phyloP scores from a whole-genome alignment of 2,329 filamentous ascomycete genomes.

The Aureobasidium sp. region DNA sequence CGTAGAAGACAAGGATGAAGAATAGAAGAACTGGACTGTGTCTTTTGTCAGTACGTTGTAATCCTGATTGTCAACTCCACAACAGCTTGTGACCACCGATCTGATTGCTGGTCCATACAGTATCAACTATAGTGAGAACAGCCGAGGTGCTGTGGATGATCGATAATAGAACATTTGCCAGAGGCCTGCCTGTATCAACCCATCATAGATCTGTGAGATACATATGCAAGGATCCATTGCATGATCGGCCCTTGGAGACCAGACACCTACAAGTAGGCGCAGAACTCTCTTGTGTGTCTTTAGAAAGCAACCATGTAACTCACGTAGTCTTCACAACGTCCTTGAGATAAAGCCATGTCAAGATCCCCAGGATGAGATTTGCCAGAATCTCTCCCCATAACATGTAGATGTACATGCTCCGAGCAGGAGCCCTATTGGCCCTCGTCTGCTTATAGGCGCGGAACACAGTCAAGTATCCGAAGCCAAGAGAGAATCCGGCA shows the following conservation, averaged over 20 bases:
- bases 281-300: not conserved
- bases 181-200: not conserved
- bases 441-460: constrained; percentile 29
- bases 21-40: not conserved
- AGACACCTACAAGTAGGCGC: not conserved
- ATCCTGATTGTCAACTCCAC: no score
- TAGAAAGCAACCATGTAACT: not conserved
- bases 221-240: no score
- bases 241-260: not conserved
- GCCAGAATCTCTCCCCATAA: constrained; percentile 37
- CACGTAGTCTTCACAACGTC: constrained; percentile 8
- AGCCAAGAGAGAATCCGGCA: constrained; percentile 33
- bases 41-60: not conserved
- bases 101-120: no score
- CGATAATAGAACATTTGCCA: no score
- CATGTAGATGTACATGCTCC: constrained; percentile 30
- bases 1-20: constrained; percentile 20
- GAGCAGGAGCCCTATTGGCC: not conserved
- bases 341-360: constrained; percentile 29
- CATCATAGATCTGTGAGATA: no score
- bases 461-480: constrained; percentile 33
- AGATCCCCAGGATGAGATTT: constrained; percentile 34
- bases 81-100: not conserved
- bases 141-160: no score
- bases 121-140: no score